phyloP scores from a whole-genome alignment of 1,139 yeast genomes.

The Candida neerlandica region DNA sequence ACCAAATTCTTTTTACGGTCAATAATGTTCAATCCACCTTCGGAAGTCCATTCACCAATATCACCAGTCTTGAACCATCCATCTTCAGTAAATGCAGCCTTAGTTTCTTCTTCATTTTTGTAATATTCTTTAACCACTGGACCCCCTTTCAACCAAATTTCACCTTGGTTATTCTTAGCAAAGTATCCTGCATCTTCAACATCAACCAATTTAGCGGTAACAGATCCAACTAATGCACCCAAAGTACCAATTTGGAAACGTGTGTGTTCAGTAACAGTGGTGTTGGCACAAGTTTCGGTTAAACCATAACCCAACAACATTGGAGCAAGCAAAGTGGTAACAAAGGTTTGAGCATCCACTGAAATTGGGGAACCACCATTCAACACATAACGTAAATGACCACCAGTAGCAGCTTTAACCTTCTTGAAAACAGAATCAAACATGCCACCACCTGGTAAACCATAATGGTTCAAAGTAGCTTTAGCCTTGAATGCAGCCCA shows the following conservation, averaged over 20 bases:
- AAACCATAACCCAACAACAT: slow-evolving; percentile 95
- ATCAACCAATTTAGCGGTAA: slow-evolving; percentile 88
- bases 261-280: slow-evolving; percentile 66
- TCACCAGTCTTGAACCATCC: slow-evolving; percentile 99
- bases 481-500: slow-evolving; percentile 89
- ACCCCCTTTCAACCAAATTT: slow-evolving; percentile 76
- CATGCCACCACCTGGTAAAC: slow-evolving; percentile 71
- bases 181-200: slow-evolving; percentile 90
- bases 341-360: slow-evolving; percentile 80
- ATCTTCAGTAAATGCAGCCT: slow-evolving; percentile 72
- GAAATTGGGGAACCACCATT: slow-evolving; percentile 97
- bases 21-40: slow-evolving; percentile 79
- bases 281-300: slow-evolving; percentile 94
- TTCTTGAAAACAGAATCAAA: slow-evolving; percentile 76
- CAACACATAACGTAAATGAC: slow-evolving; percentile 68
- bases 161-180: slow-evolving; percentile 94
- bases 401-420: slow-evolving; percentile 95
- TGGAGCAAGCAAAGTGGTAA: slow-evolving; percentile 78
- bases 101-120: slow-evolving; percentile 81
- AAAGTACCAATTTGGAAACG: slow-evolving; percentile 72
- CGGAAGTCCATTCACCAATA: slow-evolving; percentile 88
- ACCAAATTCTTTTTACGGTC: slow-evolving; percentile 97
- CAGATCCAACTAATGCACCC: slow-evolving; percentile 81
- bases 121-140: slow-evolving; percentile 77
- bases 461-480: slow-evolving; percentile 56